Evolutionary conservation across 768 basidiomycete species (phyloP).

Genomic region (Hemileccinum impolitum): DNA sequence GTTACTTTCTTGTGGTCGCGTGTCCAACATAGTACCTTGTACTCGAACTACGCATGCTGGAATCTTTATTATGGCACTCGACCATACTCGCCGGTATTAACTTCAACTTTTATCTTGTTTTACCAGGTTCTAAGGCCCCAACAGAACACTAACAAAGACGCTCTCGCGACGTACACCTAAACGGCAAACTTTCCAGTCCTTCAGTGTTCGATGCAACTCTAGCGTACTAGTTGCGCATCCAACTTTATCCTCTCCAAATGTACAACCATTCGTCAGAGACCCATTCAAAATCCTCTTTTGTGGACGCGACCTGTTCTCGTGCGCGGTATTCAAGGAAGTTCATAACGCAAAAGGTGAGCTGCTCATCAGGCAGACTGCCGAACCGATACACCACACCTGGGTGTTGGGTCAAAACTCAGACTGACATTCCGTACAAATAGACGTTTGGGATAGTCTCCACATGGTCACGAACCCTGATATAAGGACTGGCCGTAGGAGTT

Average conservation of each 20-base stretch:
- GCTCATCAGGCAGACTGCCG: not conserved
- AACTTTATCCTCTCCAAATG: not conserved
- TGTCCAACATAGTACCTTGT: too few species aligned
- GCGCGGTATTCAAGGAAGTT: conserved; percentile 62
- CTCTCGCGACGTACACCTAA: not conserved
- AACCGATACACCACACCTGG: not conserved
- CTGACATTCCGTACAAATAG: conserved; percentile 38
- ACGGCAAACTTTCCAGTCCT: not conserved
- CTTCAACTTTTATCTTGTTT: not conserved
- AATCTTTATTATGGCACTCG: too few species aligned
- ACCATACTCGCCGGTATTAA: not conserved
- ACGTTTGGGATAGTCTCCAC: conserved; percentile 68
- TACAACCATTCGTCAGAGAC: conserved; percentile 12
- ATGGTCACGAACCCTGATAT: conserved; percentile 75
- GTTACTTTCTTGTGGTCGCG: not conserved
- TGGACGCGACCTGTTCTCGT: conserved; percentile 88
- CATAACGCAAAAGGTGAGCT: conserved; percentile 56
- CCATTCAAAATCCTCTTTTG: conserved; percentile 80
- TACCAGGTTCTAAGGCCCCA: not conserved
- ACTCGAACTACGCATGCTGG: not conserved
- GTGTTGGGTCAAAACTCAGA: not conserved
- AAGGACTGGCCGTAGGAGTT: conserved; percentile 58
- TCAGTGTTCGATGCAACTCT: not conserved
- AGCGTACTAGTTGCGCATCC: not conserved
- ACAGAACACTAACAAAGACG: not conserved